These are phyloP conservation scores for Phytophthora vignae DNA, from an alignment of 352 stramenopile species.

Conservation along the genomic window DNA sequence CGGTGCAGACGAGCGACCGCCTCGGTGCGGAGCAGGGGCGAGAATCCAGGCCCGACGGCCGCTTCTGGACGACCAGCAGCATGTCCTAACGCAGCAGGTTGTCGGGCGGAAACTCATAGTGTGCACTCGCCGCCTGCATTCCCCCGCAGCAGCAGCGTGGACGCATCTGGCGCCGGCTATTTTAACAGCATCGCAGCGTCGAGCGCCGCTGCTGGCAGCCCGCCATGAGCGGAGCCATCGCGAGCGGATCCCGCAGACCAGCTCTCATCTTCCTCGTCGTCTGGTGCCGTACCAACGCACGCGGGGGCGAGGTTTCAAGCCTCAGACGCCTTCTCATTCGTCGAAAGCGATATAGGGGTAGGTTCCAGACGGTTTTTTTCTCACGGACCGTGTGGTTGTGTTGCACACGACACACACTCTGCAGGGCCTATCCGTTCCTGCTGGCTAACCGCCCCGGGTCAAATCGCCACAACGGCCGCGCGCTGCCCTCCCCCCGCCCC, in stretches of 20 bases:
- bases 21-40: slow-evolving; percentile 30
- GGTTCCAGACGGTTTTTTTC: not conserved
- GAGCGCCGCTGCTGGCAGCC: not conserved
- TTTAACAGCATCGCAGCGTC: not conserved
- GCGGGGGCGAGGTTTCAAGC: slow-evolving; percentile 1
- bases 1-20: slow-evolving; percentile 14
- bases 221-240: slow-evolving; percentile 18
- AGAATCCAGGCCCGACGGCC: slow-evolving; percentile 24
- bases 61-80: not conserved
- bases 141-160: not conserved
- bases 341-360: not conserved
- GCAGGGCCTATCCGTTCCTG: slow-evolving; percentile 25
- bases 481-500: not conserved
- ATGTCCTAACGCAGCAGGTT: not conserved
- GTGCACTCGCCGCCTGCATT: slow-evolving; percentile 12
- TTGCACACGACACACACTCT: slow-evolving; percentile 24
- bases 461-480: slow-evolving; percentile 27
- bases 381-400: slow-evolving; percentile 21
- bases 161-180: not conserved
- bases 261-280: slow-evolving; percentile 23
- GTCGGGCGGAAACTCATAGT: not conserved
- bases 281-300: slow-evolving; percentile 23
- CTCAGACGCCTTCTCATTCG: not conserved
- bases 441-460: slow-evolving; percentile 30
- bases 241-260: slow-evolving; percentile 6